These are phyloP conservation scores for Penicillium aurantiogriseum DNA, from an alignment of 2,329 filamentous ascomycete genomes.

Conservation along the genomic window DNA sequence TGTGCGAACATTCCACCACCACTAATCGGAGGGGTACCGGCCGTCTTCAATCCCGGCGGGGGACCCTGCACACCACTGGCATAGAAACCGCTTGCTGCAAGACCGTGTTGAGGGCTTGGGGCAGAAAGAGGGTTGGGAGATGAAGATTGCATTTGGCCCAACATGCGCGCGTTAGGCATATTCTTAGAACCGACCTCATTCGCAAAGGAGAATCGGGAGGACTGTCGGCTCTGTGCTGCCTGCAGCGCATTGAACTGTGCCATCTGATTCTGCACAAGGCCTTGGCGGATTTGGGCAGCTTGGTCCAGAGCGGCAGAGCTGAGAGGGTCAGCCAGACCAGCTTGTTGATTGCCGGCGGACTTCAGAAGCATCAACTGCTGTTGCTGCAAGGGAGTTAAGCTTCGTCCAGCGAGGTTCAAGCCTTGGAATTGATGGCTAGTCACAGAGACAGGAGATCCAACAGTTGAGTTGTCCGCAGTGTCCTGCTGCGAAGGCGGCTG, in stretches of 20 bases:
- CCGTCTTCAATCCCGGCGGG: constrained; percentile 91
- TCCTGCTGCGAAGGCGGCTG: constrained; percentile 75
- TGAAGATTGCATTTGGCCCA: constrained; percentile 48
- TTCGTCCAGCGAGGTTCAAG: constrained; percentile 65
- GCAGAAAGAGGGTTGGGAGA: constrained; percentile 40
- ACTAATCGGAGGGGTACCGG: constrained; percentile 82
- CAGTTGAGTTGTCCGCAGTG: constrained; percentile 43
- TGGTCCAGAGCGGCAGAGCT: constrained; percentile 40
- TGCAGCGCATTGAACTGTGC: constrained; percentile 56
- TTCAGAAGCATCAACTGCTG: constrained; percentile 68
- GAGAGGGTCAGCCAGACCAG: constrained; percentile 52
- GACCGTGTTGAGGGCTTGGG: constrained; percentile 39
- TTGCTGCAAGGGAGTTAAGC: constrained; percentile 78
- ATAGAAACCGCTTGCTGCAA: constrained; percentile 70
- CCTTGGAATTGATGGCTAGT: constrained; percentile 49
- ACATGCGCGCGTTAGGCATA: constrained; percentile 57
- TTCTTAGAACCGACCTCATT: constrained; percentile 62
- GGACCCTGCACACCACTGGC: constrained; percentile 84
- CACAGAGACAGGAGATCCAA: constrained; percentile 44
- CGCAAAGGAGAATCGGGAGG: constrained; percentile 77
- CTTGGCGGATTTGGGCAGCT: constrained; percentile 45
- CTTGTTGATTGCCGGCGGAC: constrained; percentile 57
- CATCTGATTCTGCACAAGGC: constrained; percentile 47
- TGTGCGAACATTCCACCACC: constrained; percentile 85
- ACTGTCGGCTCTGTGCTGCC: constrained; percentile 71